These are phyloP conservation scores for Populus deltoides DNA, from an alignment of 345 rosid genomes.

Conservation along the genomic window DNA sequence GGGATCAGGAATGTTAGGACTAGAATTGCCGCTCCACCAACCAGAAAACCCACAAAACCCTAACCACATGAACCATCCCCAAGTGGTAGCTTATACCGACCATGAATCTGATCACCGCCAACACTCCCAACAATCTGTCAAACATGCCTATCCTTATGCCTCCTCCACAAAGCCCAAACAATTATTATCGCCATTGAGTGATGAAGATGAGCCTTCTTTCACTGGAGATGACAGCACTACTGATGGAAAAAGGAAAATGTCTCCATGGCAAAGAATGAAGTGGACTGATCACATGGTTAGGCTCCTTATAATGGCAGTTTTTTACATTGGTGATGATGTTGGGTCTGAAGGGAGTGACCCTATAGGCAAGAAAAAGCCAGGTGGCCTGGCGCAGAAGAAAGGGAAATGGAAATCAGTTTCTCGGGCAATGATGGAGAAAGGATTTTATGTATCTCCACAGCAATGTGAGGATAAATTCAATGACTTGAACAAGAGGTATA, in stretches of 20 bases:
- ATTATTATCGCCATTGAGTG: constrained; percentile 51
- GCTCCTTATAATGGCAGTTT: constrained; percentile 79
- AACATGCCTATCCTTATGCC: constrained; percentile 37
- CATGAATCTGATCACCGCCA: constrained; percentile 39
- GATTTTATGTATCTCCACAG: constrained; percentile 93
- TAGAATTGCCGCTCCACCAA: constrained; percentile 67
- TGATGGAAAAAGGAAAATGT: constrained; percentile 54
- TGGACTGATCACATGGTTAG: constrained; percentile 94
- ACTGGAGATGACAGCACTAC: constrained; percentile 51
- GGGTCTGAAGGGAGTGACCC: constrained; percentile 57
- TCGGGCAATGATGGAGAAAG: constrained; percentile 92
- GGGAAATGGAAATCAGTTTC: constrained; percentile 99
- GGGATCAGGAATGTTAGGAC: constrained; percentile 68
- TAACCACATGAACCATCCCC: constrained; percentile 52
- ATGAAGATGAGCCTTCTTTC: constrained; percentile 70
- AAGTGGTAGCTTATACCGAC: constrained; percentile 41
- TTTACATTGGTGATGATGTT: constrained; percentile 85
- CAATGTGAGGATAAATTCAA: constrained; percentile 98
- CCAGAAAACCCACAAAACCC: constrained; percentile 33
- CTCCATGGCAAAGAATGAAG: constrained; percentile 98
- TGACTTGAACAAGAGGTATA: constrained; percentile 93
- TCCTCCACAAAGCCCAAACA: constrained; percentile 47
- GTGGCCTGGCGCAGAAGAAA: constrained; percentile 78
- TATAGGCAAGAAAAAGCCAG: constrained; percentile 49
- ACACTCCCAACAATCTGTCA: constrained; percentile 44